A percentile compares a stretch with the other conserved stretches of the same genome.
Evolutionary conservation across 148 eudicot genomes (phyloP).

Genomic region (Heliosperma pusillum): DNA sequence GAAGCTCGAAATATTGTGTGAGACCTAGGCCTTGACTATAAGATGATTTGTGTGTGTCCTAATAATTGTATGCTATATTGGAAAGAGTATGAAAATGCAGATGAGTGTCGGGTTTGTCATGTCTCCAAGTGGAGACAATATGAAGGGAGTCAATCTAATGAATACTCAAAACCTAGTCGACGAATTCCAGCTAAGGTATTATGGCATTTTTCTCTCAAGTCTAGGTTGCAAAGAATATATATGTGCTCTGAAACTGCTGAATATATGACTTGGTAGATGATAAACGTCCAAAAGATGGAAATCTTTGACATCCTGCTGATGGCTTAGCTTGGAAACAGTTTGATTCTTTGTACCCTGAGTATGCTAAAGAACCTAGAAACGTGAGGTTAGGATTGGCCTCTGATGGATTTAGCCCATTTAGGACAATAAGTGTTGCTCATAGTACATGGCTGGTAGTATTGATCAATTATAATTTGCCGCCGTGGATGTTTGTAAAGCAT

Average conservation of each 20-base stretch:
- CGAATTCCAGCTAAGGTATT: not conserved
- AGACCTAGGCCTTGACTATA: constrained; percentile 9
- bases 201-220: not conserved
- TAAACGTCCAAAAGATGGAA: not conserved
- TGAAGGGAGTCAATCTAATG: too few species aligned
- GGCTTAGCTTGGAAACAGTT: constrained; percentile 3
- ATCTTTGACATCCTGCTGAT: not conserved
- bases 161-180: too few species aligned
- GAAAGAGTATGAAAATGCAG: constrained; percentile 1
- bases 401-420: too few species aligned
- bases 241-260: constrained; percentile 10
- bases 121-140: constrained; percentile 8
- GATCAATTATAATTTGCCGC: constrained; percentile 5
- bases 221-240: constrained; percentile 5
- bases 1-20: constrained; percentile 9
- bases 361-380: not conserved
- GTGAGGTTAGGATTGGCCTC: constrained; percentile 1
- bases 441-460: not conserved
- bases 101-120: constrained; percentile 1
- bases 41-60: not conserved
- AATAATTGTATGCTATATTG: not conserved
- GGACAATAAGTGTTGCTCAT: too few species aligned
- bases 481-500: constrained; percentile 5
- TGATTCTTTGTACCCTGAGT: not conserved
- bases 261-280: not conserved